Percentiles rank a stretch among this genome's conserved stretches.
These are phyloP conservation scores for Alternaria conjuncta DNA, from an alignment of 2,329 filamentous ascomycete species.

Conservation along the genomic window DNA sequence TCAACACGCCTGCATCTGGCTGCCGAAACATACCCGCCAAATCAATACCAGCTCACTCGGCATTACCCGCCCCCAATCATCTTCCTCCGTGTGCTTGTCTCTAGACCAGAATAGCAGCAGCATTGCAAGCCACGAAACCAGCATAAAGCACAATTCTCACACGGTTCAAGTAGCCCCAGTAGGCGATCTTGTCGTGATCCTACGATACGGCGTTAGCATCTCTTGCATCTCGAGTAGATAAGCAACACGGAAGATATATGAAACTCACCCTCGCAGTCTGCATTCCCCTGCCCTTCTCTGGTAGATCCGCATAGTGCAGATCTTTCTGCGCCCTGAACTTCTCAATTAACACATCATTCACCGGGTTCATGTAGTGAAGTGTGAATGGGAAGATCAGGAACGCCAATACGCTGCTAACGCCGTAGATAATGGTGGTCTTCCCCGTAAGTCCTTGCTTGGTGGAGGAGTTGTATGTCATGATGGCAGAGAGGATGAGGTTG, in stretches of 20 bases:
- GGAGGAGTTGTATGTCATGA: not conserved
- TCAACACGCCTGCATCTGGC: not conserved
- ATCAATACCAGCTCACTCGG: not conserved
- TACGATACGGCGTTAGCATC: not conserved
- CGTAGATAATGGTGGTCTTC: not conserved
- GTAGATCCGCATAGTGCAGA: slow-evolving; percentile 1
- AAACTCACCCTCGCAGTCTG: slow-evolving; percentile 3
- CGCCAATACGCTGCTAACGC: not conserved
- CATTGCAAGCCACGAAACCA: not conserved
- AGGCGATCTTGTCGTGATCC: slow-evolving; percentile 2
- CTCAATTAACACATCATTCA: not conserved
- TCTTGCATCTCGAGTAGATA: not conserved
- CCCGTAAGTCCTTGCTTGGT: not conserved
- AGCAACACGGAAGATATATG: not conserved
- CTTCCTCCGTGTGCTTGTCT: not conserved
- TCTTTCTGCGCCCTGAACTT: not conserved
- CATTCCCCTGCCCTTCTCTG: slow-evolving; percentile 1
- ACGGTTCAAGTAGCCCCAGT: slow-evolving; percentile 3
- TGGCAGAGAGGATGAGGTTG: not conserved
- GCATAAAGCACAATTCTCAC: not conserved
- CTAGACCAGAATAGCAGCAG: not conserved
- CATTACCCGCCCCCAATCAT: not conserved
- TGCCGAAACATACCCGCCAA: not conserved
- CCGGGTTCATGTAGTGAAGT: not conserved
- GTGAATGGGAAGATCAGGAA: slow-evolving; percentile 4